phyloP scores from a whole-genome alignment of 257 asterid species.

The Coffea canephora region DNA sequence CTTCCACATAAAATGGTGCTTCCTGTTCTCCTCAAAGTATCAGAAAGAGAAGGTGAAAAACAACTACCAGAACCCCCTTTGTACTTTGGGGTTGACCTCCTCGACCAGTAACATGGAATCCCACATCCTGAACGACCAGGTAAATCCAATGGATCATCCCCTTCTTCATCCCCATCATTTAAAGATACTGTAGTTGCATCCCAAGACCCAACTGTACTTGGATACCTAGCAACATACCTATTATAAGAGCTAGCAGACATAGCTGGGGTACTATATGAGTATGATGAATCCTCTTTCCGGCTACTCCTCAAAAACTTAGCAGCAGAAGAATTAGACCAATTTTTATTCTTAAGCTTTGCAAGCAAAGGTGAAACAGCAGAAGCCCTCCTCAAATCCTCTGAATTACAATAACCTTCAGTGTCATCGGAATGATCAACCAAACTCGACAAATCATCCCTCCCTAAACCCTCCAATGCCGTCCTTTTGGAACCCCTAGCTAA shows the following conservation, averaged over 20 bases:
- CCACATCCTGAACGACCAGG: slow-evolving; percentile 91
- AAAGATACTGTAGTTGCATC: slow-evolving; percentile 74
- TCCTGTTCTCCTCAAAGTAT: slow-evolving; percentile 82
- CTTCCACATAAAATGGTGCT: slow-evolving; percentile 70
- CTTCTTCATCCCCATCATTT: slow-evolving; percentile 81
- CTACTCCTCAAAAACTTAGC: slow-evolving; percentile 44
- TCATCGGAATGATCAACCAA: slow-evolving; percentile 78
- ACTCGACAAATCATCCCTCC: slow-evolving; percentile 58
- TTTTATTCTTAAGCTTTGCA: slow-evolving; percentile 57
- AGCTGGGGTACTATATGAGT: slow-evolving; percentile 73
- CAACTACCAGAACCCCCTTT: slow-evolving; percentile 64
- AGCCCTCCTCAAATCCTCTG: slow-evolving; percentile 64
- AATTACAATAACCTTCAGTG: slow-evolving; percentile 64
- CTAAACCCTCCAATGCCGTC: slow-evolving; percentile 37
- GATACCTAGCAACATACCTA: slow-evolving; percentile 53
- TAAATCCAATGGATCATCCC: slow-evolving; percentile 76
- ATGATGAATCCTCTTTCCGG: slow-evolving; percentile 70
- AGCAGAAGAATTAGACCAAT: slow-evolving; percentile 53
- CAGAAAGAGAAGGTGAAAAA: slow-evolving; percentile 88
- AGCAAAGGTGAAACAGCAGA: slow-evolving; percentile 73
- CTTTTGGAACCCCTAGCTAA: slow-evolving; percentile 42
- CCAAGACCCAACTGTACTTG: slow-evolving; percentile 85
- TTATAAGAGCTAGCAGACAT: slow-evolving; percentile 72
- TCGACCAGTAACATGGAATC: slow-evolving; percentile 94
- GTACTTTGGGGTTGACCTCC: slow-evolving; percentile 85